Base-by-base conservation (phyloP, 805 yeast species). In the Candida ficus region DNA sequence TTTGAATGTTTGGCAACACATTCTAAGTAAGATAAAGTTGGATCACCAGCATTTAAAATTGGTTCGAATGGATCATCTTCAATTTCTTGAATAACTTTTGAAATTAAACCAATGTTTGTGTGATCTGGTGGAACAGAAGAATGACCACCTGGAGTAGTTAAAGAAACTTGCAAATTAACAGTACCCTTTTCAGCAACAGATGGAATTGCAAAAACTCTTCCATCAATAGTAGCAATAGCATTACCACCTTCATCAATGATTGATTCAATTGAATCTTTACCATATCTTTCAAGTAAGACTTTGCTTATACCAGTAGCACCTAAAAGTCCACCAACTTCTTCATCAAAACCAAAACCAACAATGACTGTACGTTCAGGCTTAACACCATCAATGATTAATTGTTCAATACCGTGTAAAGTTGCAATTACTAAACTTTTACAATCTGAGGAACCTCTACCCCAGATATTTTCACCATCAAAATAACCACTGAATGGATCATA, bases 401-500 rank as follows among this genome's bases (percentile, higher is more conserved):
- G 60, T 51, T 80, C 84, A 8, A 75, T 58, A 1, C 86, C 68
- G 53, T 82, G 86, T 54, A 85, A 54, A 32, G 78, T 67, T 2
- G 78, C 82, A 41, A 82, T 67, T 40, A 86, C 65, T 37, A 79
- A 62, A 54, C 79, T 79, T 60, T 86, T 86, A 56, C 85, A 78
- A 57, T 86, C 95, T 19, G 71, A 60, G 2, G 83, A 64, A 19
- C 95, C 95, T 51, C 95, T 72, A 3, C 95, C 95, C 70, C 75
- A 83, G 4, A 86, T 49, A 31, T 56, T 62, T 21, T 68, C 64
- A 5, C 88, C 90, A 50, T 83, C 89, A 50, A 63, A 80, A 50
- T 71, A 63, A 17, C 84, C 86, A 32, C 68, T 56, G 47, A 79
- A 83, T 4, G 95, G 93, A 7, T 75, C 77, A 54, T 76, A 67